These are phyloP conservation scores for Nectriaceae sp. DNA, from an alignment of 2,329 filamentous ascomycete genomes.

Conservation along the genomic window DNA sequence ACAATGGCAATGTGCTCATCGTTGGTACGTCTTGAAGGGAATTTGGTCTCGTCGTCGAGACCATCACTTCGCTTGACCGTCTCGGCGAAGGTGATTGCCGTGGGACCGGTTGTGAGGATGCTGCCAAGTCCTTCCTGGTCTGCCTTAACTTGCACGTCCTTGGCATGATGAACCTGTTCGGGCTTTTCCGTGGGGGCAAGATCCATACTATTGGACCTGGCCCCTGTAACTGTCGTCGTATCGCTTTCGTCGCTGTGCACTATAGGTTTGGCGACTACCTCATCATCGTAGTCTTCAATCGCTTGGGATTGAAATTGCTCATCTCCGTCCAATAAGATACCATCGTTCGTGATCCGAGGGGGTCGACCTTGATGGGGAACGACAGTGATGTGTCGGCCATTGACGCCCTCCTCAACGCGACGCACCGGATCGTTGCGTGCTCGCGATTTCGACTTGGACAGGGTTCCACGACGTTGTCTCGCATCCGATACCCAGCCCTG, in stretches of 20 bases:
- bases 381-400: constrained; percentile 66
- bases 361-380: constrained; percentile 58
- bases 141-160: neutral
- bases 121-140: constrained; percentile 8
- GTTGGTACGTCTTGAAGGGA: constrained; percentile 55
- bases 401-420: constrained; percentile 63
- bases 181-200: constrained; percentile 23
- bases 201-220: constrained; percentile 26
- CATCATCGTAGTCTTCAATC: constrained; percentile 31
- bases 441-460: constrained; percentile 62
- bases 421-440: constrained; percentile 44
- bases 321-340: constrained; percentile 47
- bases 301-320: constrained; percentile 26
- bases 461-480: constrained; percentile 62
- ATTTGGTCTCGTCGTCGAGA: constrained; percentile 47
- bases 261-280: constrained; percentile 27
- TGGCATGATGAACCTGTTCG: constrained; percentile 13
- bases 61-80: constrained; percentile 63
- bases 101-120: constrained; percentile 16
- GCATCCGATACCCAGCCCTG: constrained; percentile 79
- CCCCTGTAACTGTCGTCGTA: constrained; percentile 32
- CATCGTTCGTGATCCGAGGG: constrained; percentile 62
- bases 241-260: constrained; percentile 41
- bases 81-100: constrained; percentile 67
- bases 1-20: constrained; percentile 88